Evolutionary conservation across 1,284 basidiomycete species (phyloP), one percentile per base, ranked within the genome.

Genomic region (Trichosporon asahii): DNA sequence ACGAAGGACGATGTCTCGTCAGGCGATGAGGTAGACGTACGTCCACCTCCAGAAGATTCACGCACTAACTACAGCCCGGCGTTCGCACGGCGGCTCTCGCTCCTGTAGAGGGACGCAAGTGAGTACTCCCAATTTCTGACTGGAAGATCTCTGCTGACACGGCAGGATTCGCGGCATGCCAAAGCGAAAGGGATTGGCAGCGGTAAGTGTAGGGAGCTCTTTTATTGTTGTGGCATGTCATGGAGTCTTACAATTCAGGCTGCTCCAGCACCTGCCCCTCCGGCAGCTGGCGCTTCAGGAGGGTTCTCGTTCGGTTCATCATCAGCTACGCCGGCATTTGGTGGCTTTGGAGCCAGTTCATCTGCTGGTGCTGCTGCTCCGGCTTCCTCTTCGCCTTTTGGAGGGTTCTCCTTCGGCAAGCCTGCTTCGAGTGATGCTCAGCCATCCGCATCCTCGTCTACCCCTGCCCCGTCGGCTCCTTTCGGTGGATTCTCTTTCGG

Each of bases 1-100:
- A 86, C 87, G 14, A 91, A 88, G 77, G 90, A 90, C 70, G 86
- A 85, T 12, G 73, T 76, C 14, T 72, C 72, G 37, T 76, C 75
- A 61, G 76, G 74, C 25, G 86, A 85, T 5, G 84, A 85, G 40
- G 57, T 33, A 4, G 85, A 86, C 55, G 64, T 72, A 79, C 71
- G 84, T 84, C 70, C 74, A 79, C 64, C 55, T 68, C 27, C 15
- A 7, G 3, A n/a, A 31, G 5, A 60, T 68, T 14, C 73, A 44
- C 72, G 68, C 75, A 64, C 76, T 72, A 12, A 40, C 18, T 18
- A 15, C 53, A 81, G 81, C 78, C 77, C 64, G 79, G 81, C 1
- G 49, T 69, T 1, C 69, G 81, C 63, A 66, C 68, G n/a, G 70
- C 71, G 25, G 79, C 78, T 6, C 66, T 83, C 21, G 76, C 75